Percentiles rank a stretch among this genome's conserved stretches.
Evolutionary conservation across 2,329 filamentous ascomycete species (phyloP).

Genomic region (Mollisia scopiformis): DNA sequence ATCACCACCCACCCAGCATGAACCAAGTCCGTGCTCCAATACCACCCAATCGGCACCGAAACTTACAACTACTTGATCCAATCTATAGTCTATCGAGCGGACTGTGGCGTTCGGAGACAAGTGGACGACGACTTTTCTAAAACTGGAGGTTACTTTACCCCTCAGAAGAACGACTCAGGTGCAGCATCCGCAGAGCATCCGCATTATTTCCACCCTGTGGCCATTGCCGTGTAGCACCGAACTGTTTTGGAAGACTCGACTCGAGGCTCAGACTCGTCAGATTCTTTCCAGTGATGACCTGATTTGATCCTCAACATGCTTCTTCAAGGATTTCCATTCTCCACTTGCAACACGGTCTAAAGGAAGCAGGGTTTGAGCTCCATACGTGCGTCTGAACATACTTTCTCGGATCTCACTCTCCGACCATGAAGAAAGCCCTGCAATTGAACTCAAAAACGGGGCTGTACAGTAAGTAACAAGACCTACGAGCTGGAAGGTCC

Average conservation of each 20-base stretch:
- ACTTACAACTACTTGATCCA: background rate
- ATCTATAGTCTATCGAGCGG: background rate
- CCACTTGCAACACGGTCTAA: background rate
- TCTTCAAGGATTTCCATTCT: background rate
- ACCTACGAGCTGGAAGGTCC: background rate
- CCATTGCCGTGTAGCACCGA: background rate
- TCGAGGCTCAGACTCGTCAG: background rate
- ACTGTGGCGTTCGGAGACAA: background rate
- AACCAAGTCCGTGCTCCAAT: background rate
- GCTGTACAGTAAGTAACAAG: background rate
- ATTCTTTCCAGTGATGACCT: background rate
- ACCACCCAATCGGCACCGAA: background rate
- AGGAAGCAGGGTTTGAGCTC: background rate
- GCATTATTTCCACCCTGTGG: background rate
- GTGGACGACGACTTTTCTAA: no score
- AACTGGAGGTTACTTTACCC: background rate
- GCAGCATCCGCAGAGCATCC: no score
- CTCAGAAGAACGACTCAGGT: background rate
- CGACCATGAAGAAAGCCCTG: background rate
- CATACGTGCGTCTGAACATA: background rate
- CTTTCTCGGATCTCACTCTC: background rate
- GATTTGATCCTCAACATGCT: background rate
- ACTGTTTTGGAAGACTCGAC: background rate
- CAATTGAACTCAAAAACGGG: background rate
- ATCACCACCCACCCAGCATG: background rate